Evolutionary conservation across 1,284 basidiomycete species (phyloP), one percentile per base, ranked within the genome.

Genomic region (Mycosarcoma mackinlayi): DNA sequence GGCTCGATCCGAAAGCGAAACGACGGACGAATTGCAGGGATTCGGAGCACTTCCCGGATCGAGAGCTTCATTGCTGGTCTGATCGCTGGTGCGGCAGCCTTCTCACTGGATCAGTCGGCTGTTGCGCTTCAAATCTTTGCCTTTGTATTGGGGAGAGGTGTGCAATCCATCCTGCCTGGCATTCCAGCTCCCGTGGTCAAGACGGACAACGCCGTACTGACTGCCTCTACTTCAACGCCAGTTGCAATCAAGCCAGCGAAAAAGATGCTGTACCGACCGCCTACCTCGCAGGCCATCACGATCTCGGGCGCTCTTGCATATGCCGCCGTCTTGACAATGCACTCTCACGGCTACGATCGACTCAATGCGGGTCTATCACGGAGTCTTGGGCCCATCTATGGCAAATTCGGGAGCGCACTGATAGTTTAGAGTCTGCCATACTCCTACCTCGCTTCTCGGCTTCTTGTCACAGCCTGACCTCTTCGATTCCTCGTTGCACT

Each of bases 261-360:
- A 13, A 19, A 21, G n/a, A 38, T 38, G 37, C 37, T 38, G 19
- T 38, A 38, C 37, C 19, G 37, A 21, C 18, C 37, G 21, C 37
- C 37, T 19, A 38, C 18, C n/a, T 38, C 37, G 19, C 37, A 38
- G 8, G 37, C 37, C 6, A 38, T 38, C 37, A 38, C 37, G 8
- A 14, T 21, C 19, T 19, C 37, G 6, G 37, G 37, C 21, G 37
- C 37, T 6, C 3, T 38, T 21, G 37, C 19, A 4, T 38, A 38
- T 21, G 37, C 37, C 3, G n/a, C 19, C 13, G 19, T 21, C 6
- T 14, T 38, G 37, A 38, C 37, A 19, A 38, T 38, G 37, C 37
- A 38, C 19, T 38, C 37, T 8, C 37, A 38, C 13, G 37, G 37
- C 13, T 13, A 38, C 37, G 37, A 38, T 38, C 37, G 37, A 38